Conservation (phyloP, 1,284 basidiomycete genomes). For the Apiotrichum veenhuisii region DNA sequence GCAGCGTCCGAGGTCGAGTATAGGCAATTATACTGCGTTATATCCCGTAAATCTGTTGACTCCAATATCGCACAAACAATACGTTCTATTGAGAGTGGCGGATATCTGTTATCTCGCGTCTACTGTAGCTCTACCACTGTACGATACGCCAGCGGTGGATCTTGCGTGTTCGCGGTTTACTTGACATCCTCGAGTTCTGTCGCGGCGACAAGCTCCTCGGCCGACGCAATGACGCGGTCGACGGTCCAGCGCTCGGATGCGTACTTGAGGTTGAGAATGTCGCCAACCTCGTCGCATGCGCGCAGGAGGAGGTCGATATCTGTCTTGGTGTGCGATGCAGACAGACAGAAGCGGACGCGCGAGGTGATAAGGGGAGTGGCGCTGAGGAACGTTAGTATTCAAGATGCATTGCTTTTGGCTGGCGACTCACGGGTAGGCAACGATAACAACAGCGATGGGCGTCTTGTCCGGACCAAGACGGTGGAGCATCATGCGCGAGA, state of each 20-base stretch:
- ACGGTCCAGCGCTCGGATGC: slow-evolving; percentile 72
- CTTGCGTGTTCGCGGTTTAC: not conserved
- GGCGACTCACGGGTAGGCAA: slow-evolving; percentile 64
- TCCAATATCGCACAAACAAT: too few species aligned
- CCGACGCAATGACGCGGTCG: slow-evolving; percentile 69
- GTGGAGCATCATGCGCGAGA: slow-evolving; percentile 82
- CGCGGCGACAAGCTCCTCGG: slow-evolving; percentile 69
- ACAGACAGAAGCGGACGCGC: slow-evolving; percentile 90
- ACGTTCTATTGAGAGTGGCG: too few species aligned
- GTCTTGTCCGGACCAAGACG: slow-evolving; percentile 58
- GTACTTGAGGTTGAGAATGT: slow-evolving; percentile 79
- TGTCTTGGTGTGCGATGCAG: slow-evolving; percentile 92
- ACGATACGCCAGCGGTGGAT: not conserved
- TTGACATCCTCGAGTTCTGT: slow-evolving; percentile 17
- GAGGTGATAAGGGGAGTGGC: slow-evolving; percentile 87
- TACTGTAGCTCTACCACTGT: too few species aligned
- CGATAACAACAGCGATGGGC: slow-evolving; percentile 79
- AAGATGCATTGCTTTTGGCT: slow-evolving; percentile 8
- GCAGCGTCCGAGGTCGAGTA: too few species aligned
- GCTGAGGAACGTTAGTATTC: slow-evolving; percentile 52
- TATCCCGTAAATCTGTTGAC: too few species aligned
- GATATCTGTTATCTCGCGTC: too few species aligned
- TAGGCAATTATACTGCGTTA: too few species aligned
- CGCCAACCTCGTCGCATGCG: slow-evolving; percentile 91
- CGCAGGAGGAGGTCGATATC: slow-evolving; percentile 83